These are phyloP conservation scores for Cryptosporidium tyzzeri DNA, from an alignment of 169 alveolate species.

Conservation along the genomic window DNA sequence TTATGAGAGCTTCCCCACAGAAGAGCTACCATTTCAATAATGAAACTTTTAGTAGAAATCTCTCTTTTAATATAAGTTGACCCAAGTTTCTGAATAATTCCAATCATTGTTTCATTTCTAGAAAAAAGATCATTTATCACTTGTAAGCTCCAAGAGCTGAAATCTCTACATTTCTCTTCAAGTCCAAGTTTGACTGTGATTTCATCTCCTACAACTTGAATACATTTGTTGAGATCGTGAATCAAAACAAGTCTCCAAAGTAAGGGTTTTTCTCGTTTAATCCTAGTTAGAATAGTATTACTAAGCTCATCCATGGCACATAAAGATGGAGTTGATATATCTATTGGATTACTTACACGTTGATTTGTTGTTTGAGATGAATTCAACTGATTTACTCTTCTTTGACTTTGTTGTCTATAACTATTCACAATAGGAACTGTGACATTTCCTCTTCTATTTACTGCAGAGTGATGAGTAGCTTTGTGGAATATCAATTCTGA, in stretches of 20 bases:
- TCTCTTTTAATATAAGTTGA: constrained; percentile 3
- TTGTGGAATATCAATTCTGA: constrained; percentile 79
- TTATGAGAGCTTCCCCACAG: constrained; percentile 46
- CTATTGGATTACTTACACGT: neutral
- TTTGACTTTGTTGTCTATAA: constrained; percentile 52
- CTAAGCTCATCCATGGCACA: constrained; percentile 50
- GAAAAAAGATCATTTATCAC: constrained; percentile 6
- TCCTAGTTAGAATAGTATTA: constrained; percentile 1
- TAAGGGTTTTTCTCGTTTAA: constrained; percentile 13
- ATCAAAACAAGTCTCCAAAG: constrained; percentile 53
- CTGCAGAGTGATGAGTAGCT: constrained; percentile 74
- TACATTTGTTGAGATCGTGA: constrained; percentile 27
- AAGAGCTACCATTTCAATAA: constrained; percentile 20
- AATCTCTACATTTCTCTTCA: constrained; percentile 63
- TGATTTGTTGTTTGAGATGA: neutral
- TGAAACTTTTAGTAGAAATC: constrained; percentile 34
- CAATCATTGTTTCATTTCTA: neutral
- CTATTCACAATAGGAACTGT: constrained; percentile 46
- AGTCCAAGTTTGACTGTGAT: constrained; percentile 26
- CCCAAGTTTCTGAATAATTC: constrained; percentile 41
- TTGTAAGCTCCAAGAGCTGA: constrained; percentile 39
- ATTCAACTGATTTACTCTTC: constrained; percentile 2
- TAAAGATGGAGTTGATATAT: constrained; percentile 37
- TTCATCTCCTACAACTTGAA: constrained; percentile 25
- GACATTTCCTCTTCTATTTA: constrained; percentile 52